Evolutionary conservation across 2,329 filamentous ascomycete genomes (phyloP), one percentile per base, ranked within the genome.

Genomic region (Monosporascus sp.): DNA sequence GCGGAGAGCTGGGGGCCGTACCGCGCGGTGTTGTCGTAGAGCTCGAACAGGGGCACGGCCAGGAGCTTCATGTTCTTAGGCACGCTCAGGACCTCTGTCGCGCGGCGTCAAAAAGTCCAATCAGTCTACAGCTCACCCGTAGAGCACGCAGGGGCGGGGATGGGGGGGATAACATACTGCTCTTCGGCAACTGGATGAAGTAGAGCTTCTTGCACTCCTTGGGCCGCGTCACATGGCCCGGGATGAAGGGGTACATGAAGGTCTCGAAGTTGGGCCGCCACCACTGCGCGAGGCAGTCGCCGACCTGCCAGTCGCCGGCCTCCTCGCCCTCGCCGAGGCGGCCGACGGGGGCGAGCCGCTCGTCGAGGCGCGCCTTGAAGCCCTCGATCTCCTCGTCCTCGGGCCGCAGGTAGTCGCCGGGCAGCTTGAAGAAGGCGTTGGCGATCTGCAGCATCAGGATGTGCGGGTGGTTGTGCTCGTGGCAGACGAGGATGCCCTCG

Each of bases 141-240:
- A 35, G 4, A 35, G 31, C 2, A 14, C 5, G 5, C 5, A 11
- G 31, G 25, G 5, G 9, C 9, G 31, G 31, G 31, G 31, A 24
- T 17, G 31, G n/a, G 7, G 18, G n/a, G n/a, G 22, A 46, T 11
- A 15, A 72, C 84, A 56, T 80, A 96, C 91, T 97, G 63, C 87
- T 91, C 71, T 91, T 85, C 0, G 94, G 94, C 27, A 99, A 78
- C 70, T 96, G 90, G 60, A 99, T 96, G 57, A 97, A 91, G 73
- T 97, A 99, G 43, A 97, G 80, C 80, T 99, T 99, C 79, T 99
- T 99, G 77, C 93, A 96, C 77, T 99, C 94, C 77, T 99, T 99
- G 7, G 94, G 94, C 50, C 94, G 81, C 18, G 93, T 97, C 57
- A 97, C 90, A 74, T 99, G 94, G 18, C 92, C 90, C 7, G 94